Evolutionary conservation across 768 basidiomycete species (phyloP), one percentile per base, ranked within the genome.

Genomic region (Boletellus ananas): DNA sequence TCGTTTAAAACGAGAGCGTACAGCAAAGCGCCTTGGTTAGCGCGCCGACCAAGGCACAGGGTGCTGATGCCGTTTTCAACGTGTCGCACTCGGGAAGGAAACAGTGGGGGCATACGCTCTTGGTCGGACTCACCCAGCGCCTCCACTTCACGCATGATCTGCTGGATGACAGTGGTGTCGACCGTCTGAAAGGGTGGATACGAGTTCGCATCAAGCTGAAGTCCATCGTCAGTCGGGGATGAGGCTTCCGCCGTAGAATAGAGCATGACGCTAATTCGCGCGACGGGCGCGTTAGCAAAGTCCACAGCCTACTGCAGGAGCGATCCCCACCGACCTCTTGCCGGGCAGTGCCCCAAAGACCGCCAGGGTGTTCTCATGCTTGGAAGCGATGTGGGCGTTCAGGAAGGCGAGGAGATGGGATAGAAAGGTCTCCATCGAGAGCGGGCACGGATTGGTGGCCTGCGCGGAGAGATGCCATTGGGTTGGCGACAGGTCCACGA

Each of bases 1-100:
- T 14, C 2, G 2, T 45, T 36, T 9, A 12, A 38, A 29, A 27
- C 29, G n/a, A 29, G 6, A 21, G 60, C 77, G 45, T 69, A 95
- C 94, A 90, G 62, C 95, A 98, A 14, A 98, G 73, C 3, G 94
- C 88, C 68, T 96, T 97, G 25, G 90, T 88, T 48, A 98, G 68
- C 13, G 94, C 93, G 34, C 90, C 83, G 41, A 98, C 94, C 39
- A 99, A 74, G 3, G 84, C 84, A 57, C 79, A 78, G 13, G 84
- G 84, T 44, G 70, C 85, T 79, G 54, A 17, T 50, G 44, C 8
- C 11, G 17, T 33, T 43, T 11, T 59, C 43, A 61, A 21, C 46
- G 43, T 34, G 42, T 43, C 36, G 46, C 16, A 20, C 31, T 40
- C 44, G 21, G 34, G 29, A 6, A 23, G 20, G 23, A 27, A 36